Base-by-base conservation (phyloP, 257 asterid genomes). In the Solanum pennellii region DNA sequence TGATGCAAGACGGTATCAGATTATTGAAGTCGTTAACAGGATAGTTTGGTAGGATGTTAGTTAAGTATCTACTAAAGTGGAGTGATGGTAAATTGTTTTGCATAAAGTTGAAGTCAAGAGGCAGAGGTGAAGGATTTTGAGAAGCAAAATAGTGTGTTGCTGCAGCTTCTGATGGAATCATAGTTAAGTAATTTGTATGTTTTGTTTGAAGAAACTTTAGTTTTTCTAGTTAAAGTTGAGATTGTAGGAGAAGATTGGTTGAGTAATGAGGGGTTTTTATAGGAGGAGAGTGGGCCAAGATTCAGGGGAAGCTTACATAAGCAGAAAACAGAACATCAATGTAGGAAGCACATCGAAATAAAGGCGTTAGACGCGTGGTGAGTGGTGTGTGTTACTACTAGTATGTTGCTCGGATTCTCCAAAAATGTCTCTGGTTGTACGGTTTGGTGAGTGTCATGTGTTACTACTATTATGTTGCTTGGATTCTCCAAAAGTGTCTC, bases 221-320 rank as follows among this genome's bases (percentile, higher is more conserved):
- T 47, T 15, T 15, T 69, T 65, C 65, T 16, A 69, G 91, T 47
- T 77, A 80, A 71, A 72, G 74, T 65, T 92, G 87, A 69, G 90
- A 45, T 66, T 73, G 89, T 89, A 86, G 82, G 88, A 89, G 89
- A 72, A 45, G 62, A 84, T 29, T 91, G 96, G 91, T 88, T 91
- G 94, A 86, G 86, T 90, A 82, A 84, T 83, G 84, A 89, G 60
- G 87, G 89, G 92, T 82, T 94, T 96, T 93, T 96, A 96, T 95
- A 94, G 92, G 90, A 82, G 93, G 89, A 35, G 88, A 88, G 87
- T 56, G 71, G 91, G 90, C 86, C 91, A 87, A 87, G 60, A 87
- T 80, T 90, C 86, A 87, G 89, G 87, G 88, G 91, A 76, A 89
- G 91, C 91, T 93, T 90, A 92, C 98, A 88, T 77, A 86, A 90